Base-by-base conservation (phyloP, 441 rosid genomes). In the Viola pubescens region DNA sequence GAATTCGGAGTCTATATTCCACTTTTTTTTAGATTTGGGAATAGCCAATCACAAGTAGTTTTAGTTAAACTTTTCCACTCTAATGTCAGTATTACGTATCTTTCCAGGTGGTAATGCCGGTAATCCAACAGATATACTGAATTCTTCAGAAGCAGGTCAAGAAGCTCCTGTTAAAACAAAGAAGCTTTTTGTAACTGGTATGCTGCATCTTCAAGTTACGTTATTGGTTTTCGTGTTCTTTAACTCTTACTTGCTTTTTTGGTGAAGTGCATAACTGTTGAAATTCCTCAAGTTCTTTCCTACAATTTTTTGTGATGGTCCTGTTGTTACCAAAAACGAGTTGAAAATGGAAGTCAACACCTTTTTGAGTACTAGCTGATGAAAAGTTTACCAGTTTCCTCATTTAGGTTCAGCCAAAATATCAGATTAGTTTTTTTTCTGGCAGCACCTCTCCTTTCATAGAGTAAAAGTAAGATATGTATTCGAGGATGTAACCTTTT, bases 181-280 rank as follows among this genome's bases (percentile, higher is more conserved):
- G 74, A 92, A 92, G 69, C 94, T 89, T 59, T 92, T 92, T 80
- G 72, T 92, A 48, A 87, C 98, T 52, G 98, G 97, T 92, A 81
- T 48, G 78, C 43, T 16, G 52, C 44, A 58, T 42, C 52, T 63
- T 59, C 48, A 51, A 58, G 37, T 42, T 45, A 37, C 12, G 8
- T 52, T 57, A 38, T 16, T 34, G 37, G 11, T 53, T 42, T 13
- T 26, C 19, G 39, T 51, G 40, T 2, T 7, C 26, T n/a, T 8
- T 5, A 50, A 6, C n/a, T 50, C 37, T 44, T 42, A 2, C 3
- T 5, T 48, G 34, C 34, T 26, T 26, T 26, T 26, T 26, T 26
- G 34, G 34, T 26, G 34, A 26, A 26, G 34, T 26, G 34, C 34
- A 26, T 26, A 26, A 26, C 1, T 26, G 34, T 26, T 26, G 34